Base-by-base conservation (phyloP, 352 stramenopile genomes). In the Globisporangium nunn region DNA sequence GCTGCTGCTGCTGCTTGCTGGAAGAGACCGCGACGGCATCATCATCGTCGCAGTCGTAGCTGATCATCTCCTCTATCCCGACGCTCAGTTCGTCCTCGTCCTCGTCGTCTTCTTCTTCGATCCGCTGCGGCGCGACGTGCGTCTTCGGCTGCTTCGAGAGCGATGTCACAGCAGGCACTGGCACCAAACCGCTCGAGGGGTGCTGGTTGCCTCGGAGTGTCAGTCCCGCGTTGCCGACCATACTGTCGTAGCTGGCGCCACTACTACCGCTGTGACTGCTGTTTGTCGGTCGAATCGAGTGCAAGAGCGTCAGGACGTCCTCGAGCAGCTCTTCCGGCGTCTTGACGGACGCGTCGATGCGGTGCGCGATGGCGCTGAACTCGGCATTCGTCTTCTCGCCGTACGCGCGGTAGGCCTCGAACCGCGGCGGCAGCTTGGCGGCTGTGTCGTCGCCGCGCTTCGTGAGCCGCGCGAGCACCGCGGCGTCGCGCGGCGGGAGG, bases 341-440 rank as follows among this genome's bases (percentile, higher is more conserved):
- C 56, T 68, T 70, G 10, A 4, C 46, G 23, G 63, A 63, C 12
- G 76, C 77, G 28, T 85, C 66, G 28, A 91, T 45, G 48, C 59
- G 64, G 54, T 85, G 72, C 31, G 72, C 64, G 8, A 84, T 59
- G n/a, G 37, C 56, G 29, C 52, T 40, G 46, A 82, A 87, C 6
- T 79, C 47, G 1, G 63, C 60, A 48, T 85, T 87, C 12, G 72
- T 90, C 11, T 69, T 59, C 17, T 84, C 69, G 15, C 78, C 78
- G 54, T 88, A 82, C 45, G 64, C 68, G 2, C 62, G 64, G 49
- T 89, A 92, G 0, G 81, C 81, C 51, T 88, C 74, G 37, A 92
- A 78, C 17, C 81, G 74, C 15, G 81, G 72, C 3, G 67, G 63
- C 4, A 92, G 64, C 35, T 75, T 78, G 28, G 87, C 79, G 8